Evolutionary conservation across 169 alveolate species (phyloP), one percentile per base, ranked within the genome.

Genomic region (Eimeria tenella): DNA sequence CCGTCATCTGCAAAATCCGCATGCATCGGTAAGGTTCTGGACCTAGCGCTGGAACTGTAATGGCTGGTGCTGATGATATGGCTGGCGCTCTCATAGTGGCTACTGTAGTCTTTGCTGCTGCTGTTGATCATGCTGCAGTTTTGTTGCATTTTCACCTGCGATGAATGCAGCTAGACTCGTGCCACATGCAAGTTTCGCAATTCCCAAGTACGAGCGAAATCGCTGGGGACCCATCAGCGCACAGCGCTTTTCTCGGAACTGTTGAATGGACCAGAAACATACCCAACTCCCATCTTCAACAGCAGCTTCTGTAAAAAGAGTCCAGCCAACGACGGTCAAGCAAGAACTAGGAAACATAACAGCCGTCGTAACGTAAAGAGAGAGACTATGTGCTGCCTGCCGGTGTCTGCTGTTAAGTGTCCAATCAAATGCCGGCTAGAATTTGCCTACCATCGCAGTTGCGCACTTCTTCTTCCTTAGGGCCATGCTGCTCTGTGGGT

Each of bases 171-270:
- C 93, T 4, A 65, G 93, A 7, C 65, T 21, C 71, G 71, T 23
- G 6, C 93, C 93, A 53, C 93, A 86, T 15, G 93, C 93, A 13
- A 86, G 82, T 56, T 74, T 60, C 4, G 68, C 25, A 60, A 83
- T 83, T 23, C 91, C 71, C 75, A 83, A 49, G 65, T 60, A 83
- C n/a, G 86, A 74, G 53, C 60, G 53, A 74, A 74, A 74, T 49
- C 60, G 21, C 60, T 74, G 86, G 21, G 86, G 86, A 71, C 90
- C 90, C 13, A 23, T 53, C 11, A 56, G 4, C 49, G 53, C 17
- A 11, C 71, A 10, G 5, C 90, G 53, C 56, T 55, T 81, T 15
- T 81, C 42, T 23, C 52, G 19, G 31, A 25, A 9, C 25, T 17
- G 50, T 9, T 81, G 53, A 17, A 25, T 42, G 11, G 65, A 23